Percentiles rank a stretch among this genome's conserved stretches.
These are phyloP conservation scores for Crithidia brevicula DNA, from an alignment of 208 protist species.

Conservation along the genomic window DNA sequence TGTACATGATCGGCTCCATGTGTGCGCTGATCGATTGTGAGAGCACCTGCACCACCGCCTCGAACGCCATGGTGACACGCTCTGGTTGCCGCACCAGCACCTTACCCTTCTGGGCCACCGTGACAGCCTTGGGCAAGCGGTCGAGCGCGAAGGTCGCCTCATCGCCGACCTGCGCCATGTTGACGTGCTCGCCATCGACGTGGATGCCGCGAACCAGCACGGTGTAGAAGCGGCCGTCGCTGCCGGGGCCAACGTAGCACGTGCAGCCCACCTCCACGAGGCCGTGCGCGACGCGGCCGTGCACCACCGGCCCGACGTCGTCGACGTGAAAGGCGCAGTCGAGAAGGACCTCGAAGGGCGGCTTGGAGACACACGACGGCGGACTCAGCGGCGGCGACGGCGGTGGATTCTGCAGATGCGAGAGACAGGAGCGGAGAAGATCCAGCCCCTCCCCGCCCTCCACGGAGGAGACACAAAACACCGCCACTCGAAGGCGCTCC, in stretches of 20 bases:
- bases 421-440: slow-evolving; percentile 52
- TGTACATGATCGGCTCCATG: slow-evolving; percentile 79
- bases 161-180: slow-evolving; percentile 80
- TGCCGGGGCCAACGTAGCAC: slow-evolving; percentile 94
- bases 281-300: slow-evolving; percentile 90
- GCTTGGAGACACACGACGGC: slow-evolving; percentile 25
- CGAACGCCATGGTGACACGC: slow-evolving; percentile 34
- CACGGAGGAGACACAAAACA: slow-evolving; percentile 74
- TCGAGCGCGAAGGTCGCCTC: slow-evolving; percentile 93
- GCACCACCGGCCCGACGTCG: slow-evolving; percentile 95
- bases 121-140: slow-evolving; percentile 61
- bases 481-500: slow-evolving; percentile 45
- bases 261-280: slow-evolving; percentile 79
- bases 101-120: slow-evolving; percentile 74
- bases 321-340: slow-evolving; percentile 74
- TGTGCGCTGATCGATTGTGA: slow-evolving; percentile 58
- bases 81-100: slow-evolving; percentile 43
- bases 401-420: slow-evolving; percentile 35
- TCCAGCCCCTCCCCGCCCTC: slow-evolving; percentile 52
- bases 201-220: slow-evolving; percentile 93
- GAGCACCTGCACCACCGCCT: slow-evolving; percentile 53
- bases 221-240: slow-evolving; percentile 80
- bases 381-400: slow-evolving; percentile 24
- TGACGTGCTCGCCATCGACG: slow-evolving; percentile 92
- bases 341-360: slow-evolving; percentile 83